Conservation (phyloP, 176 grass and related monocot genomes). For the Puccinellia tenuiflora region DNA sequence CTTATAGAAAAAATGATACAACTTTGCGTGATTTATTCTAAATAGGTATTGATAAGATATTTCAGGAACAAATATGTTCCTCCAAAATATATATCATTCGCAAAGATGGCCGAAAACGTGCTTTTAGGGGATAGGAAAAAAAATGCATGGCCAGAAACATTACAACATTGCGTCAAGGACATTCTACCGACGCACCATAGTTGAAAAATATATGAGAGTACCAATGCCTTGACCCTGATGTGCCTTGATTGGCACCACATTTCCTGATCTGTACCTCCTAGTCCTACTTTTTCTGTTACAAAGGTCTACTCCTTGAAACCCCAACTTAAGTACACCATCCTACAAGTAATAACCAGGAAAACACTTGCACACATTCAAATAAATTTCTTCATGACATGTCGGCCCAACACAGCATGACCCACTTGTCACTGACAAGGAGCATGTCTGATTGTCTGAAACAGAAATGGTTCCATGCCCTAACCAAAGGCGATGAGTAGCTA, state of each 20-base stretch:
- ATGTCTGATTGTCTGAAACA: neutral
- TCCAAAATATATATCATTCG: neutral
- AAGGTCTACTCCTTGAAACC: neutral
- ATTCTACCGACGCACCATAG: neutral
- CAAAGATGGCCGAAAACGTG: neutral
- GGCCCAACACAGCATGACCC: neutral
- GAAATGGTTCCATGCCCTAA: neutral
- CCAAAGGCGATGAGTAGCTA: too few relatives aligned
- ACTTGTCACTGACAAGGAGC: neutral
- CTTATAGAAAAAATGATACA: too few relatives aligned
- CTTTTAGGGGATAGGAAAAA: neutral
- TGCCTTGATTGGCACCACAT: slow-evolving; percentile 8
- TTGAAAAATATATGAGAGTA: neutral
- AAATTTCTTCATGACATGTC: neutral
- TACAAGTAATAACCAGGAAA: neutral
- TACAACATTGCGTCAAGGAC: neutral
- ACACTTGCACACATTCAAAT: neutral
- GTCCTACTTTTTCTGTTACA: neutral
- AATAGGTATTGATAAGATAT: too few relatives aligned
- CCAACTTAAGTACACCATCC: neutral
- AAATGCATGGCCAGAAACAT: neutral
- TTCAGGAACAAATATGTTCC: neutral
- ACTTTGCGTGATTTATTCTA: too few relatives aligned
- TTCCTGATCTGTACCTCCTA: slow-evolving; percentile 1
- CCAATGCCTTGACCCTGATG: slow-evolving; percentile 29